phyloP scores from a whole-genome alignment of 768 basidiomycete genomes.

The Leccinum disarticulatum region DNA sequence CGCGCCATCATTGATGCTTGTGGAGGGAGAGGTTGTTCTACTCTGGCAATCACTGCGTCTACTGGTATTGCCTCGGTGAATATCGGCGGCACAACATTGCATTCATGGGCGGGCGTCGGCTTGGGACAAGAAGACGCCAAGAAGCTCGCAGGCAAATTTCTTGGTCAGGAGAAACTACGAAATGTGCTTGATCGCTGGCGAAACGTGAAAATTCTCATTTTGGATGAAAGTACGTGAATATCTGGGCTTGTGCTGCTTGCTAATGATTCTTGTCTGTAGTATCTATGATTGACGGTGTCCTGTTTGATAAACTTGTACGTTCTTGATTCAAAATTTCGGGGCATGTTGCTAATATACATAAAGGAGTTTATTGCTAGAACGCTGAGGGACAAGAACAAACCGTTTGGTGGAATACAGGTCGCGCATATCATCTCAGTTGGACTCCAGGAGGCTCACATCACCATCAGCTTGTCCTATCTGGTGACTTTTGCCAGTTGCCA shows the following conservation, averaged over 20 bases:
- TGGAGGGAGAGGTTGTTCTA: constrained; percentile 34
- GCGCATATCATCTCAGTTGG: neutral
- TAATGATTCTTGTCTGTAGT: constrained; percentile 43
- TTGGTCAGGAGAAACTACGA: constrained; percentile 38
- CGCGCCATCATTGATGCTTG: constrained; percentile 65
- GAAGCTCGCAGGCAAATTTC: constrained; percentile 54
- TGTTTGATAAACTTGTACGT: constrained; percentile 80
- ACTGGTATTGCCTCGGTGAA: constrained; percentile 81
- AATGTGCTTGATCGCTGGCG: constrained; percentile 61
- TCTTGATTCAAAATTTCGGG: constrained; percentile 29
- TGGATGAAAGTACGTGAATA: constrained; percentile 73
- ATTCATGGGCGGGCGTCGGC: constrained; percentile 82
- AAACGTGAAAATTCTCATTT: constrained; percentile 61
- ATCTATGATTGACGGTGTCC: constrained; percentile 81
- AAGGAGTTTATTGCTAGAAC: constrained; percentile 64
- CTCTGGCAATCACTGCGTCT: constrained; percentile 76
- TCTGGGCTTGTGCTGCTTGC: neutral
- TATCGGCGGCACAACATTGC: constrained; percentile 79
- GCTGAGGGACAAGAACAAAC: constrained; percentile 49
- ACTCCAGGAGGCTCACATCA: neutral
- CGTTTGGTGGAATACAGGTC: constrained; percentile 90
- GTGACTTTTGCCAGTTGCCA: constrained; percentile 91
- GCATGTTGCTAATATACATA: constrained; percentile 28
- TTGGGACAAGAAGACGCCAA: constrained; percentile 60
- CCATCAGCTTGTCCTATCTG: constrained; percentile 73